Evolutionary conservation across 2,329 filamentous ascomycete species (phyloP).

Genomic region (Exophiala sp.): DNA sequence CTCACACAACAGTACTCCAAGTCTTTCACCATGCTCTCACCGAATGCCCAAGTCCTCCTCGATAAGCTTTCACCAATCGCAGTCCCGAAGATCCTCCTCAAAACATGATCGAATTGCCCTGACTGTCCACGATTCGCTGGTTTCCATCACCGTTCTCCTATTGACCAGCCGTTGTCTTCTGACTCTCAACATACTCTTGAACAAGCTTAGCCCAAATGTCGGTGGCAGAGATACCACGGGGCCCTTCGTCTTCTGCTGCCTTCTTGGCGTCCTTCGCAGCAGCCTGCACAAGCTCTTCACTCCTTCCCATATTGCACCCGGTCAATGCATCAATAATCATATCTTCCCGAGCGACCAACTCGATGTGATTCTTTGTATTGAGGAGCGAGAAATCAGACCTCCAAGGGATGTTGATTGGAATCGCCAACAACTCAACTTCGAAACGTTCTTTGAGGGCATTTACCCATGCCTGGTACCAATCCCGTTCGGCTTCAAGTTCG

Average conservation of each 20-base stretch:
- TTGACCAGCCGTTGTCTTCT: no score
- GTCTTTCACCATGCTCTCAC: not conserved
- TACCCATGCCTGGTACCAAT: slow-evolving; percentile 7
- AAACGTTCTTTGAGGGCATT: slow-evolving; percentile 5
- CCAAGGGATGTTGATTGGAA: slow-evolving; percentile 7
- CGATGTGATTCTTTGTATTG: not conserved
- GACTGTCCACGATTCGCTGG: not conserved
- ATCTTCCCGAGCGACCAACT: not conserved
- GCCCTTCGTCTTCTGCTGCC: not conserved
- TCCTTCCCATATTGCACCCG: slow-evolving; percentile 9
- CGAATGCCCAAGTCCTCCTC: not conserved
- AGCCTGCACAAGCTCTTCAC: not conserved
- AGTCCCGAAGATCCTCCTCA: not conserved
- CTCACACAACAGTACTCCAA: not conserved
- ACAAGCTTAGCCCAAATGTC: not conserved
- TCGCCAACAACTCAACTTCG: not conserved
- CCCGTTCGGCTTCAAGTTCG: slow-evolving; percentile 1
- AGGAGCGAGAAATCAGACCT: not conserved
- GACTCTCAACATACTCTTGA: not conserved
- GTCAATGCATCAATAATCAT: not conserved
- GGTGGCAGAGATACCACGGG: not conserved
- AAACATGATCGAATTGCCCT: not conserved
- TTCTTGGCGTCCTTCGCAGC: not conserved
- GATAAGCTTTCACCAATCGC: not conserved
- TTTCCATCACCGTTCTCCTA: no score